Conservation (phyloP, 805 yeast genomes). For the Metschnikowia proteae region DNA sequence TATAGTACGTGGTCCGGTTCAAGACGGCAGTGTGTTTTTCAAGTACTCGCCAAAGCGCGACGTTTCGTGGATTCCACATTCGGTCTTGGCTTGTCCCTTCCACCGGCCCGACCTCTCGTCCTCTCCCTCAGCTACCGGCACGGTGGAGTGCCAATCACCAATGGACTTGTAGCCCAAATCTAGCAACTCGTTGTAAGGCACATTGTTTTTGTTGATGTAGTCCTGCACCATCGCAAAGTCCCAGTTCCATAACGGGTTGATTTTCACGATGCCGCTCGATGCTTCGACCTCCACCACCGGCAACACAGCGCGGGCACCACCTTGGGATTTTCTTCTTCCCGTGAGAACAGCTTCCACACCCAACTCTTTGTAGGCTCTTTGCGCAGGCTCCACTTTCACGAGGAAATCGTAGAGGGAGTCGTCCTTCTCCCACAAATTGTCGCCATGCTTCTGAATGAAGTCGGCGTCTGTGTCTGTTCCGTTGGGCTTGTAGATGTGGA, state of each 20-base stretch:
- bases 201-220: conserved; percentile 66
- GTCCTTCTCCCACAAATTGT: conserved; percentile 75
- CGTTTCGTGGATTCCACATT: conserved; percentile 91
- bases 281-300: conserved; percentile 76
- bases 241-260: conserved; percentile 88
- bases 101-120: conserved; percentile 97
- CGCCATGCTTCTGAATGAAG: conserved; percentile 68
- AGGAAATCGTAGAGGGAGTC: conserved; percentile 79
- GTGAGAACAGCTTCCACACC: conserved; percentile 83
- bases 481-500: conserved; percentile 67
- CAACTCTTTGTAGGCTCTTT: conserved; percentile 73
- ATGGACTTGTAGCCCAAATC: conserved; percentile 87
- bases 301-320: conserved; percentile 71
- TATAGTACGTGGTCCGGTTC: not conserved
- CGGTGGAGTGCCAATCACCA: conserved; percentile 95
- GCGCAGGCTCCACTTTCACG: conserved; percentile 90
- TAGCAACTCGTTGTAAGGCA: conserved; percentile 81
- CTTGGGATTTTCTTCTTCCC: conserved; percentile 87
- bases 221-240: conserved; percentile 63
- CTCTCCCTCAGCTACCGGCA: conserved; percentile 84
- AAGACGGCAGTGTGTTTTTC: conserved; percentile 16
- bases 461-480: conserved; percentile 55
- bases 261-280: conserved; percentile 67
- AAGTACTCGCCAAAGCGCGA: conserved; percentile 66
- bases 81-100: conserved; percentile 90